Base-by-base conservation (phyloP, 768 basidiomycete genomes). In the Termitomyces sp. region DNA sequence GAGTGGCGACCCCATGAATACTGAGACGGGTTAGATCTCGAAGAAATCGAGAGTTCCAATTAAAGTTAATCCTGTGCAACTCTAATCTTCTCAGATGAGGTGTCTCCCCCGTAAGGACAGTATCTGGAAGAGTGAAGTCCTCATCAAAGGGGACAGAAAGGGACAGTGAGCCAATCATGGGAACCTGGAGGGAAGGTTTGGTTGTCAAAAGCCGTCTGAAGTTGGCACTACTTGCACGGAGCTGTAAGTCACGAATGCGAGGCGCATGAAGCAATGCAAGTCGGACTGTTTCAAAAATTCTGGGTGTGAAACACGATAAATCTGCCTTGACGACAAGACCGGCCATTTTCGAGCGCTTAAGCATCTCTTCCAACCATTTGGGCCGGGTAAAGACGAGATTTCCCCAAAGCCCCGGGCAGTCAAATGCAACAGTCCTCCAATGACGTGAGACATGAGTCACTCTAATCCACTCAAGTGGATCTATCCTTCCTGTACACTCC, bases 401-500 rank as follows among this genome's bases (percentile, higher is more conserved):
- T 18, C 71, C 70, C 79, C 80, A 82, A 40, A 81, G 69, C 13
- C 54, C 62, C 1, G 78, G 72, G 54, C 70, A 74, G 46, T 62
- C 69, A 14, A 81, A 57, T 5, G 78, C 77, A 4, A 79, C 72
- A 0, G 71, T 60, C 26, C 80, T 74, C 78, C 79, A 81, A 52
- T 76, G 71, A 3, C 68, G 69, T 52, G 69, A 75, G n/a, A 76
- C 69, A 56, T 76, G 74, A 44, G 68, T 71, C n/a, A 76, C 65
- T 40, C 63, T 68, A 44, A 77, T 72, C 75, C 76, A 77, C 20
- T 62, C 58, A 20, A 70, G 56, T 18, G 58, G 56, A 38, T 59
- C 52, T 13, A 52, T 22, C 33, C 58, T 50, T 40, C 53, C 52
- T 8, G 24, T 22, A 22, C 49, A 44, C 26, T 63, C 64, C 22